phyloP scores from a whole-genome alignment of 225 moss, liverwort and hornwort genomes.

The Lunularia cruciata region DNA sequence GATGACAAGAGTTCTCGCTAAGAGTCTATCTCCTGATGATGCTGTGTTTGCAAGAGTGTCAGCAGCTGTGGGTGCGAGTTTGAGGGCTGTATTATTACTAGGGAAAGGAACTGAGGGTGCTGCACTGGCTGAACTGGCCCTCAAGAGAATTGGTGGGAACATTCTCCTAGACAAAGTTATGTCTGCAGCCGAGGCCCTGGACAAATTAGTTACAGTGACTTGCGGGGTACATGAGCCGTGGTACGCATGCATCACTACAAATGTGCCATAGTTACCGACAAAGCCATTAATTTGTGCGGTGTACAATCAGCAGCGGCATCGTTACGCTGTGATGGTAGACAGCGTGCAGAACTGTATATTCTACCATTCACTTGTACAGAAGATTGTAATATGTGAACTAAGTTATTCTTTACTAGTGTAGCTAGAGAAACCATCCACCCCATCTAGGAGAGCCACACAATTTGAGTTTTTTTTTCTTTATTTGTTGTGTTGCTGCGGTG shows the following conservation, averaged over 20 bases:
- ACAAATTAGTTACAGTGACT: slow-evolving; percentile 67
- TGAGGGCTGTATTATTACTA: slow-evolving; percentile 70
- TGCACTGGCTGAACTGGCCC: slow-evolving; percentile 60
- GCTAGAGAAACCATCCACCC: neutral
- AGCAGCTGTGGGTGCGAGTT: slow-evolving; percentile 78
- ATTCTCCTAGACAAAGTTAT: slow-evolving; percentile 79
- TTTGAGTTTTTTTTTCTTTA: neutral
- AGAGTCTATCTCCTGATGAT: slow-evolving; percentile 78
- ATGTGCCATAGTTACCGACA: slow-evolving; percentile 19
- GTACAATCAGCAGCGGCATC: slow-evolving; percentile 27
- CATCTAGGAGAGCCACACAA: slow-evolving; percentile 8
- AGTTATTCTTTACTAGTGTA: slow-evolving; percentile 21
- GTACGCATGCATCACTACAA: slow-evolving; percentile 63
- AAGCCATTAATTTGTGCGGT: slow-evolving; percentile 21
- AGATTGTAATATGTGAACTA: slow-evolving; percentile 25
- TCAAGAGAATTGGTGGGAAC: slow-evolving; percentile 83
- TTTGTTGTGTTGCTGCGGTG: slow-evolving; percentile 11
- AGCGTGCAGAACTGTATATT: slow-evolving; percentile 47
- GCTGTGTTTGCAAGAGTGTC: slow-evolving; percentile 82
- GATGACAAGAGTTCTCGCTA: slow-evolving; percentile 82
- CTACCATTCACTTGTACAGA: slow-evolving; percentile 37
- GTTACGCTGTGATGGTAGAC: slow-evolving; percentile 35
- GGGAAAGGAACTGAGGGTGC: slow-evolving; percentile 72
- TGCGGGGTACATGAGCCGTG: slow-evolving; percentile 85
- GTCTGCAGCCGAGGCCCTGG: slow-evolving; percentile 61